These are phyloP conservation scores for Teratosphaeria pseudoeucalypti DNA, from an alignment of 2,329 filamentous ascomycete species.

Conservation along the genomic window DNA sequence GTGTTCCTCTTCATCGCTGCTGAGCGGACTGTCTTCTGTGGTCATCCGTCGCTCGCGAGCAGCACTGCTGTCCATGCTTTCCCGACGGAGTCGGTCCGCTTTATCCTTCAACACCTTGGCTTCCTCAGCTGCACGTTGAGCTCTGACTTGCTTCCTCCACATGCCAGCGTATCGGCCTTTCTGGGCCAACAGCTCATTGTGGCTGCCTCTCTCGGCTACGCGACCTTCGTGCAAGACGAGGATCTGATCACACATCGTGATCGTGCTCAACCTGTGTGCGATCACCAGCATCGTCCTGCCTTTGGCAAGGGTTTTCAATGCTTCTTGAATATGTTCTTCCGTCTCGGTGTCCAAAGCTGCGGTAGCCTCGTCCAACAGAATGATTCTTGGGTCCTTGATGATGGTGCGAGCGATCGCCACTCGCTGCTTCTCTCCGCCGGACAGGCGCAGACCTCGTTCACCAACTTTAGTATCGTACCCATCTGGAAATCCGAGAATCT, in stretches of 20 bases:
- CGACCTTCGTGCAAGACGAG: constrained; percentile 44
- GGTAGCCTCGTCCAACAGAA: constrained; percentile 87
- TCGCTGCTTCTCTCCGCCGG: constrained; percentile 85
- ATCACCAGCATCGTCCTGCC: constrained; percentile 92
- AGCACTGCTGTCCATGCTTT: constrained; percentile 35
- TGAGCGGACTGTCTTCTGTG: constrained; percentile 27
- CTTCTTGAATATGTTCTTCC: constrained; percentile 84
- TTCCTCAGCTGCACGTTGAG: constrained; percentile 40
- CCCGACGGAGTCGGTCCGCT: constrained; percentile 37
- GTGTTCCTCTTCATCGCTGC: constrained; percentile 28
- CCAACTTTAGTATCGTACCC: constrained; percentile 84
- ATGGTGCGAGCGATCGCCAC: constrained; percentile 90
- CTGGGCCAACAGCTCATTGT: constrained; percentile 39
- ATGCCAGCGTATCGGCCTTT: constrained; percentile 39
- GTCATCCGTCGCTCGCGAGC: constrained; percentile 9
- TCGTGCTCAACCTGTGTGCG: constrained; percentile 57
- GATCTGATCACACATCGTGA: constrained; percentile 46
- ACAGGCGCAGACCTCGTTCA: constrained; percentile 75
- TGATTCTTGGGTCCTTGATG: constrained; percentile 81
- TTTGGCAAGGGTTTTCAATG: constrained; percentile 67
- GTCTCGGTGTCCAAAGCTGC: constrained; percentile 86
- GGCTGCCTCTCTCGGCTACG: constrained; percentile 42
- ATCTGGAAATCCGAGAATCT: constrained; percentile 80
- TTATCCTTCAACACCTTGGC: constrained; percentile 40
- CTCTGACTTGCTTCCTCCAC: constrained; percentile 44